phyloP scores from a whole-genome alignment of 208 protist species.

The Trypanosoma rangeli region DNA sequence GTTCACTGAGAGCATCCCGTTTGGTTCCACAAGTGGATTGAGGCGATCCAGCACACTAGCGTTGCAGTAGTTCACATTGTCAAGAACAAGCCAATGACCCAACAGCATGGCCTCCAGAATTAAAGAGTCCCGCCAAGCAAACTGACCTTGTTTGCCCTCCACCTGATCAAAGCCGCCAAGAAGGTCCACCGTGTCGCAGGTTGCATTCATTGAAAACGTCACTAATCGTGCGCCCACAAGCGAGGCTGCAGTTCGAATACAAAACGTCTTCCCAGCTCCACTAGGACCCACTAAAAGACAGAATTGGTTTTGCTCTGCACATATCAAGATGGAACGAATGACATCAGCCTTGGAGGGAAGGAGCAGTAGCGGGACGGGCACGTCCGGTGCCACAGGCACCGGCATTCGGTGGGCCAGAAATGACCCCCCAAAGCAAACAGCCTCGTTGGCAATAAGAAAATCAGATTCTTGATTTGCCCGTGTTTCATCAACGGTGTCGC shows the following conservation, averaged over 20 bases:
- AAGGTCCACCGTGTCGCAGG: constrained; percentile 99
- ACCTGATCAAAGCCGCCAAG: constrained; percentile 99
- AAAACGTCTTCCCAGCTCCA: constrained; percentile 96
- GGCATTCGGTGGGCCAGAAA: constrained; percentile 32
- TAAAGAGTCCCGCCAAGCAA: constrained; percentile 99
- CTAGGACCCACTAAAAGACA: constrained; percentile 95
- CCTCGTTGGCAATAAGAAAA: constrained; percentile 65
- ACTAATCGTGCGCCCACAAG: constrained; percentile 91
- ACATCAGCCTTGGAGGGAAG: constrained; percentile 67
- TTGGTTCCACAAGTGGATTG: constrained; percentile 99
- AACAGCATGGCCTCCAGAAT: constrained; percentile 94
- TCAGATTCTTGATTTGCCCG: constrained; percentile 34
- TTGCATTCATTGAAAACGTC: constrained; percentile 97
- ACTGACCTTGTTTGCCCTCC: constrained; percentile 94
- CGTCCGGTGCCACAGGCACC: not conserved
- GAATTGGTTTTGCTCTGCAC: constrained; percentile 94
- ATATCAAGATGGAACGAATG: constrained; percentile 87
- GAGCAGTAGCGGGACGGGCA: constrained; percentile 39
- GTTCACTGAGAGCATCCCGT: constrained; percentile 94
- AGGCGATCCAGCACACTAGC: constrained; percentile 99
- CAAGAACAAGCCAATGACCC: constrained; percentile 99
- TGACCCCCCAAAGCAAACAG: constrained; percentile 57
- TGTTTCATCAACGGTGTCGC: constrained; percentile 6
- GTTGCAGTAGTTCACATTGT: constrained; percentile 99
- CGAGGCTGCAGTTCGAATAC: constrained; percentile 92